Evolutionary conservation across 805 yeast genomes (phyloP).

Genomic region (Pichia cabralensis): DNA sequence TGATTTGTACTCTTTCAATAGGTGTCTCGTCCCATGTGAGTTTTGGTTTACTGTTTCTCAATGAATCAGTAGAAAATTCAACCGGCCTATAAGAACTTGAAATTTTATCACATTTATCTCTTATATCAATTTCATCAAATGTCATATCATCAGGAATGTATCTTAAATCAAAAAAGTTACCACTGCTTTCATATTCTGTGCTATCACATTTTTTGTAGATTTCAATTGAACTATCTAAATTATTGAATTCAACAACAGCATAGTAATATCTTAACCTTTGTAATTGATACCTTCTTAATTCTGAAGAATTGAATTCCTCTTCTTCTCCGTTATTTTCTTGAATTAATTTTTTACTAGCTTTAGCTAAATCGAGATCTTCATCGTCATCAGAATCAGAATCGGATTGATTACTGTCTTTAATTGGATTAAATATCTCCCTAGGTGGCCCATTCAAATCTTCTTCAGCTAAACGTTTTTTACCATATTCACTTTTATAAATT

Average conservation of each 20-base stretch:
- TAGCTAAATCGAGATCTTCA: slow-evolving; percentile 34
- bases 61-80: slow-evolving; percentile 82
- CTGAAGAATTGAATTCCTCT: slow-evolving; percentile 70
- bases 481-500: slow-evolving; percentile 84
- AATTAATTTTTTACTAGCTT: slow-evolving; percentile 60
- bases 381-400: slow-evolving; percentile 38
- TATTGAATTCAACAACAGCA: slow-evolving; percentile 81
- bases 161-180: slow-evolving; percentile 85
- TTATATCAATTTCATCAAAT: slow-evolving; percentile 60
- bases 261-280: slow-evolving; percentile 89
- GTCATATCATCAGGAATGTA: slow-evolving; percentile 90
- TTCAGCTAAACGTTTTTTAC: slow-evolving; percentile 80
- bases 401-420: slow-evolving; percentile 29
- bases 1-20: slow-evolving; percentile 65
- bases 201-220: slow-evolving; percentile 90
- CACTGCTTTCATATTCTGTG: slow-evolving; percentile 90
- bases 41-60: slow-evolving; percentile 92
- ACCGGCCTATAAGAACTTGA: slow-evolving; percentile 76
- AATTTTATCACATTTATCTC: slow-evolving; percentile 60
- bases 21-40: slow-evolving; percentile 99
- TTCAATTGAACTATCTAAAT: slow-evolving; percentile 54
- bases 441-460: slow-evolving; percentile 94
- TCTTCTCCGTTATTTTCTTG: slow-evolving; percentile 65
- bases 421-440: slow-evolving; percentile 58
- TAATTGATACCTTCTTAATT: slow-evolving; percentile 80